These are phyloP conservation scores for Pseudoscleropodium purum DNA, from an alignment of 225 moss, liverwort and hornwort genomes.

Conservation along the genomic window DNA sequence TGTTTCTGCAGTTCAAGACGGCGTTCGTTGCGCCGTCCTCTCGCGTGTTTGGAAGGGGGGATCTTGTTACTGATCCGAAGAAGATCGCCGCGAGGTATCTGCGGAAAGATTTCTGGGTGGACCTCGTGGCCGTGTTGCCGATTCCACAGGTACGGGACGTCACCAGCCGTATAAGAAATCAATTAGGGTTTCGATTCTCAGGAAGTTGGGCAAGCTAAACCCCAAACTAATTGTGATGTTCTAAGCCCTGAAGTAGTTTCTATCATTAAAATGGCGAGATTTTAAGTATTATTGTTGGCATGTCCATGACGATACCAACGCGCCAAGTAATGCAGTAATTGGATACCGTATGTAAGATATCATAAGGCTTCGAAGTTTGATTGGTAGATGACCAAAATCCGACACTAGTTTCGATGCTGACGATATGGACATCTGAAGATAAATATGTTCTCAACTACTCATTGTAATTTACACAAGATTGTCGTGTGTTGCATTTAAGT, in stretches of 20 bases:
- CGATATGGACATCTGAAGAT: not conserved
- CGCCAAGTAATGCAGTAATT: not conserved
- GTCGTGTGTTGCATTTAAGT: not conserved
- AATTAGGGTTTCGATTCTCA: not conserved
- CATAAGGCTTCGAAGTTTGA: not conserved
- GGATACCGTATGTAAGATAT: not conserved
- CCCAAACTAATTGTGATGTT: not conserved
- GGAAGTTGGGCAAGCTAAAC: not conserved
- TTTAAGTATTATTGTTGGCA: not conserved
- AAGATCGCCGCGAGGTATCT: constrained; percentile 38
- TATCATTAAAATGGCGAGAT: not conserved
- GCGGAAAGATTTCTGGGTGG: constrained; percentile 45
- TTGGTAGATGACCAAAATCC: not conserved
- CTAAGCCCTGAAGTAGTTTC: not conserved
- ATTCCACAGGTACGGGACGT: constrained; percentile 51
- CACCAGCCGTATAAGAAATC: not conserved
- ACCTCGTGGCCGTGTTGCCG: constrained; percentile 50
- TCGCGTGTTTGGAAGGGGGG: constrained; percentile 45
- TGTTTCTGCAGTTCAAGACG: constrained; percentile 45
- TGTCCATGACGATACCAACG: not conserved
- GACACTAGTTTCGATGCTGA: not conserved
- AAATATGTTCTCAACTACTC: not conserved
- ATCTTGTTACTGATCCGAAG: constrained; percentile 36
- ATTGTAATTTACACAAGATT: not conserved
- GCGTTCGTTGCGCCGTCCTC: constrained; percentile 39